Base-by-base conservation (phyloP, 768 basidiomycete genomes). In the Tephrocybe sp. region DNA sequence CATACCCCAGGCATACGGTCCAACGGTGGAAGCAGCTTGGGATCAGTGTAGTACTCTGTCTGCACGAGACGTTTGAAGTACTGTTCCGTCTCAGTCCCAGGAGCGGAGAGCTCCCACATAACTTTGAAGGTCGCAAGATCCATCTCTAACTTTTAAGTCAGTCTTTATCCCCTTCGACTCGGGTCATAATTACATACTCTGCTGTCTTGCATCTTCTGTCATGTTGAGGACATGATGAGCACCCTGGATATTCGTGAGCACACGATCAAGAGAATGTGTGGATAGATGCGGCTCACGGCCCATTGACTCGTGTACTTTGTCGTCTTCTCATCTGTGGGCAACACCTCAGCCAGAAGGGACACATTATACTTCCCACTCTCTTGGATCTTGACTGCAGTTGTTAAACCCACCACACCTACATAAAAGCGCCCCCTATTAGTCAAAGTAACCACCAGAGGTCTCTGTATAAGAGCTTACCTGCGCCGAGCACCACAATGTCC, bases 301-400 rank as follows among this genome's bases (percentile, higher is more conserved):
- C 90, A 92, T 31, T 79, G 79, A 63, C 87, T 89, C 2, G 91
- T 89, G 58, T 89, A 92, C 47, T 76, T 75, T 62, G 86, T 83
- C n/a, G 74, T 76, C 67, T 84, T 85, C 1, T 80, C 76, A 64
- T 92, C 91, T 34, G 74, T 83, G 0, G 90, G 89, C 35, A 91
- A 72, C 1, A 75, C 71, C 45, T 89, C 87, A 0, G 90, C 85
- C 10, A 92, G 66, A 45, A 93, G 74, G 1, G 80, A 82, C 14
- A 92, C 89, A 3, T 69, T 67, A 60, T 87, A 85, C 4, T 69
- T 73, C 8, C 79, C 80, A 13, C 71, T 72, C 56, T 85, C 80
- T 62, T 88, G 87, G 10, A 90, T 70, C 57, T 75, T 81, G 31
- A 91, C 57, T 0, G 89, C 90, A 3, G 89, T 87, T 0, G 88